Base-by-base conservation (phyloP, 768 basidiomycete species). In the Rhizopogon rudus region DNA sequence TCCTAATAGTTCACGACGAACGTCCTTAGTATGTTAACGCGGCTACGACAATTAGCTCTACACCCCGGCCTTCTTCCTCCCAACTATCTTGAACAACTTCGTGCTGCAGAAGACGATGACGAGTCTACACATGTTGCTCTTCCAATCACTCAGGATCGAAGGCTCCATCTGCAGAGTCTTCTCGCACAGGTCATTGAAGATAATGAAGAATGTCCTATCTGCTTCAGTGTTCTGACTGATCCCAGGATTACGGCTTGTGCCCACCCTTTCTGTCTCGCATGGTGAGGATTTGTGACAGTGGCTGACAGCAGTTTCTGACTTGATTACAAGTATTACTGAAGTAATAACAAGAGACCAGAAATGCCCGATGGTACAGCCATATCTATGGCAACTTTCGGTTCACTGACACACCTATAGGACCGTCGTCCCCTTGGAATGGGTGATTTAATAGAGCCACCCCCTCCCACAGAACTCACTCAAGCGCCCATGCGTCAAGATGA, bases 171-270 rank as follows among this genome's bases (percentile, higher is more conserved):
- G 35, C 87, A 89, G 64, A 67, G 62, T 22, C 58, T 79, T 4
- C 77, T 93, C 43, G 75, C 78, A 10, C 80, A 85, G 63, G 82
- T 81, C 0, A 83, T 91, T 39, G 91, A 92, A 63, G 89, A 93
- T 59, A 84, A 75, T 51, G 87, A 91, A 71, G 91, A 93, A 66
- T 93, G 91, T 64, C 88, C 90, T 1, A 76, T 91, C 51, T 91
- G 89, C 62, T 86, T 90, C 57, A 68, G 70, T 54, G 68, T 81
- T 17, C 60, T 87, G 8, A 75, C 70, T 14, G 82, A 91, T 31
- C 81, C 88, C 3, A 76, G 87, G 44, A 91, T 93, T 56, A 91
- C 90, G 0, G 72, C 74, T 45, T 93, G 91, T 64, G 68, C 81
- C 3, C 91, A 93, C 63, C 72, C 76, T 57, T 93, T 87, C 67